Percentiles rank a stretch among this genome's conserved stretches.
Conservation (phyloP, 768 basidiomycete genomes). For the Filobasidium floriforme region DNA sequence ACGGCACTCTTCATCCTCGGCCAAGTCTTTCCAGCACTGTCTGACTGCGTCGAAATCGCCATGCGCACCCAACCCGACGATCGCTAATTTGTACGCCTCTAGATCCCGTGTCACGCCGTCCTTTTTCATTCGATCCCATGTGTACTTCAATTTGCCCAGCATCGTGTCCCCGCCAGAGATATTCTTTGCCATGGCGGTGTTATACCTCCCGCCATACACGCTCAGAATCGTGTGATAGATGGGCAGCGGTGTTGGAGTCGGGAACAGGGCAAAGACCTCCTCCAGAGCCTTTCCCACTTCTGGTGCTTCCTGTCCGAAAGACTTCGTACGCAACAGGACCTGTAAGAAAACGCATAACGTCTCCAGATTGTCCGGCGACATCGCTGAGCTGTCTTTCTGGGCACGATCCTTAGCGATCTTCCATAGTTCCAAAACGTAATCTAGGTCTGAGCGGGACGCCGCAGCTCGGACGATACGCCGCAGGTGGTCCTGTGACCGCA, state of each 20-base stretch:
- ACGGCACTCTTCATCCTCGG: conserved; percentile 37
- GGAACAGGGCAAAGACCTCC: conserved; percentile 11
- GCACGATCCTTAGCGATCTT: background rate
- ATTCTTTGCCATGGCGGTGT: background rate
- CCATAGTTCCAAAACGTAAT: background rate
- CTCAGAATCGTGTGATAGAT: conserved; percentile 19
- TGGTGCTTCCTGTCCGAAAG: background rate
- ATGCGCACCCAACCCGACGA: conserved; percentile 56
- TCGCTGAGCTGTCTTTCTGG: background rate
- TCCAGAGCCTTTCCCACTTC: background rate
- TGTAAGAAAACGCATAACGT: background rate
- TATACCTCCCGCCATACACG: conserved; percentile 11
- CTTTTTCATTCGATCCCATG: conserved; percentile 61
- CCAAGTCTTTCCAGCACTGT: conserved; percentile 37
- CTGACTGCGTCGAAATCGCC: conserved; percentile 55
- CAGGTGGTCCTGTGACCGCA: too few species aligned
- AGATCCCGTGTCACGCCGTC: conserved; percentile 56
- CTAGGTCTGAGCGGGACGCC: too few species aligned
- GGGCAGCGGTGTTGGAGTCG: conserved; percentile 19
- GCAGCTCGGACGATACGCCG: too few species aligned
- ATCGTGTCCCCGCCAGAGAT: conserved; percentile 5
- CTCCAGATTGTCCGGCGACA: background rate
- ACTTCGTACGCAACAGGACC: background rate
- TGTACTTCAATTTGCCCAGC: conserved; percentile 52
- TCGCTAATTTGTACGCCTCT: conserved; percentile 61